Percentiles rank a stretch among this genome's conserved stretches.
Evolutionary conservation across 2,329 filamentous ascomycete genomes (phyloP).

Genomic region (Aspergillaceae sp.): DNA sequence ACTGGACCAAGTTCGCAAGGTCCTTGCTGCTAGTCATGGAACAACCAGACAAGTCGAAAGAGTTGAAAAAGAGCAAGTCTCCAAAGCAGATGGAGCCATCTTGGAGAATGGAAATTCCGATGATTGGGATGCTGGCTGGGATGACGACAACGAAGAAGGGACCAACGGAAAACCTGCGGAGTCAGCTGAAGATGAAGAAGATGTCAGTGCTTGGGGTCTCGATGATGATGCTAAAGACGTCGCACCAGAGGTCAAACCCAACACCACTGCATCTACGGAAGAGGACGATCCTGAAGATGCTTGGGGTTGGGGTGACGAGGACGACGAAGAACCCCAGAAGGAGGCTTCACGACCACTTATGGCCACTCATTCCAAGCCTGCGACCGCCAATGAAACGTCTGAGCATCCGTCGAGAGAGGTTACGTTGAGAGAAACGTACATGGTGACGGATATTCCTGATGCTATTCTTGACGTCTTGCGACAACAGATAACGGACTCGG

Average conservation of each 20-base stretch:
- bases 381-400: conserved; percentile 12
- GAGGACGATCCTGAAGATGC: conserved; percentile 50
- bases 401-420: conserved; percentile 49
- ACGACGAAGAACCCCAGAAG: conserved; percentile 30
- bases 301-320: conserved; percentile 78
- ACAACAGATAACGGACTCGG: conserved; percentile 35
- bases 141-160: conserved; percentile 52
- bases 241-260: conserved; percentile 9
- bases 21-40: conserved; percentile 60
- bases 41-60: conserved; percentile 65
- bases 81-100: conserved; percentile 59
- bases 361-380: conserved; percentile 12
- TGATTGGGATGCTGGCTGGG: conserved; percentile 77
- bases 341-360: conserved; percentile 13
- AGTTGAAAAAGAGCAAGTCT: conserved; percentile 73
- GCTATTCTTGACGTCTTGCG: conserved; percentile 48
- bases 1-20: conserved; percentile 63
- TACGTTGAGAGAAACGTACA: conserved; percentile 75
- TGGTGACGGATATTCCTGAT: conserved; percentile 78
- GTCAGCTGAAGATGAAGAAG: conserved; percentile 30
- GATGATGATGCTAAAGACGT: conserved; percentile 32
- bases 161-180: conserved; percentile 10
- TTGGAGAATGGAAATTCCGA: conserved; percentile 44
- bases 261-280: conserved; percentile 3
- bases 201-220: conserved; percentile 45